Percentiles rank a stretch among this genome's conserved stretches.
Evolutionary conservation across 768 basidiomycete genomes (phyloP).

Genomic region (Mycena amicta): DNA sequence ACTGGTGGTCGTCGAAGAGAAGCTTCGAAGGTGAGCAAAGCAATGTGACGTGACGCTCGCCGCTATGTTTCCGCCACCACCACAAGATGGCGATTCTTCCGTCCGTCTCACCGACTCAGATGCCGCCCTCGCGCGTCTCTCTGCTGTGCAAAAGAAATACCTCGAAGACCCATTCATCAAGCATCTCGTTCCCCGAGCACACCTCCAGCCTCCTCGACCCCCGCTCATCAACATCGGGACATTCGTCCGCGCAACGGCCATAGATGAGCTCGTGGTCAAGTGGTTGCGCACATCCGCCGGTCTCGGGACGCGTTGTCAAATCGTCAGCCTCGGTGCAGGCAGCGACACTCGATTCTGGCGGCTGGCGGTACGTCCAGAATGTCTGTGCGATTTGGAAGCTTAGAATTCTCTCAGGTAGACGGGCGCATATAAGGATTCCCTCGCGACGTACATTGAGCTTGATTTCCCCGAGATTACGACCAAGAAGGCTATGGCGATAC

Average conservation of each 20-base stretch:
- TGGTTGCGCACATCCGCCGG: conserved; percentile 33
- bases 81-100: conserved; percentile 52
- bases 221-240: conserved; percentile 97
- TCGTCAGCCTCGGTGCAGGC: conserved; percentile 93
- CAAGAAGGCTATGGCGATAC: conserved; percentile 81
- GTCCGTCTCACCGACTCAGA: conserved; percentile 82
- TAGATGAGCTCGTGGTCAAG: conserved; percentile 53
- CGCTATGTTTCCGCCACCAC: neutral
- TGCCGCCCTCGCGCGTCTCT: conserved; percentile 80
- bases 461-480: conserved; percentile 88
- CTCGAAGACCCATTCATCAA: conserved; percentile 74
- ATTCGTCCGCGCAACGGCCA: conserved; percentile 76
- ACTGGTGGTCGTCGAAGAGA: too few species aligned
- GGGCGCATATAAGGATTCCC: conserved; percentile 47
- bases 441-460: conserved; percentile 78
- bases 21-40: too few species aligned
- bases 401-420: conserved; percentile 46
- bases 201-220: conserved; percentile 63
- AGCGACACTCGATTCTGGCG: conserved; percentile 97
- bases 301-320: conserved; percentile 64
- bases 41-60: neutral
- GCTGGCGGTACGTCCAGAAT: conserved; percentile 63
- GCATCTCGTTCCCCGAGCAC: conserved; percentile 67
- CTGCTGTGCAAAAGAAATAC: conserved; percentile 84
- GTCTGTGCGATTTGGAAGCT: conserved; percentile 8